Percentiles rank a stretch among this genome's conserved stretches.
These are phyloP conservation scores for Diaporthe helianthi DNA, from an alignment of 2,329 filamentous ascomycete genomes.

Conservation along the genomic window DNA sequence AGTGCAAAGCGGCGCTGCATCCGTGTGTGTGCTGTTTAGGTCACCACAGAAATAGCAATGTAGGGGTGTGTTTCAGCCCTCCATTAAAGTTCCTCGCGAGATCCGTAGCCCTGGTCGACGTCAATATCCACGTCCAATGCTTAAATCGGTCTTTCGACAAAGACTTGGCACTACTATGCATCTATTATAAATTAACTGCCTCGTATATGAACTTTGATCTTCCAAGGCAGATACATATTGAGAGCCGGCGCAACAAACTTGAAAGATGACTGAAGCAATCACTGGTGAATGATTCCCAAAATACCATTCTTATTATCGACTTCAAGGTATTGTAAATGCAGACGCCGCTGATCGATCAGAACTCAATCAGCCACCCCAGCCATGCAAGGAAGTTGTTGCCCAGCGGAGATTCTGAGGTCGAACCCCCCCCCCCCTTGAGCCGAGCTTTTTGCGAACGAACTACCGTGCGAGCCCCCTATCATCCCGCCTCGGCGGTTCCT, in stretches of 20 bases:
- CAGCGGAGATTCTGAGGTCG: background rate
- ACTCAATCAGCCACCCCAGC: background rate
- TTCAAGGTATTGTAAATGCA: background rate
- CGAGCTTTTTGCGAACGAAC: constrained; percentile 3
- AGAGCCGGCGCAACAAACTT: background rate
- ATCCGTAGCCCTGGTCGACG: background rate
- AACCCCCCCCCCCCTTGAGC: background rate
- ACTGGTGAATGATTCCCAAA: background rate
- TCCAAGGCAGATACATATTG: background rate
- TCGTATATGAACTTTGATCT: no score
- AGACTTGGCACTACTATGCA: background rate
- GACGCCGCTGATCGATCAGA: background rate
- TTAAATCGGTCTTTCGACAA: background rate
- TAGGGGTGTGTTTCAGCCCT: background rate
- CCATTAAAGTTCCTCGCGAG: background rate
- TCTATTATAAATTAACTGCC: background rate
- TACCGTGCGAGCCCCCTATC: background rate
- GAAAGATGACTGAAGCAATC: background rate
- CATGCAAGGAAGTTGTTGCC: background rate
- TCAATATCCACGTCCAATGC: background rate
- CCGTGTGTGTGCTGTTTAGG: background rate
- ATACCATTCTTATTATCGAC: background rate
- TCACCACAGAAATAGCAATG: background rate
- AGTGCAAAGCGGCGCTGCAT: background rate
- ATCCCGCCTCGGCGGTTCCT: background rate